phyloP scores from a whole-genome alignment of 2,329 filamentous ascomycete genomes.

The Cadophora sp. region DNA sequence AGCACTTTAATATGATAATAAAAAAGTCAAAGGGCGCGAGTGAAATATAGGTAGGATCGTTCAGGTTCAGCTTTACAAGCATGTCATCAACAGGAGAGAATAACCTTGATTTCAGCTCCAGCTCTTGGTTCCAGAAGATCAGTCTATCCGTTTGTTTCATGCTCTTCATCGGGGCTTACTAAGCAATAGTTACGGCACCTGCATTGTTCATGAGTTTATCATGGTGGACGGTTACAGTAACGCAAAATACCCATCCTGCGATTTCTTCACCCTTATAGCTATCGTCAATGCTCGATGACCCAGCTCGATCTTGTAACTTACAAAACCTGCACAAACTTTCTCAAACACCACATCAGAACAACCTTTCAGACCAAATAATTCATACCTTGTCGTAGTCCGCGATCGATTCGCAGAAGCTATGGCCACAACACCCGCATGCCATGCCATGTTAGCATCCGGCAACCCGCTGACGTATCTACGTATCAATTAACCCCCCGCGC shows the following conservation, averaged over 20 bases:
- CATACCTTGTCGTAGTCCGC: no score
- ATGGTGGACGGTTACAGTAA: not conserved
- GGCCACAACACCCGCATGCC: not conserved
- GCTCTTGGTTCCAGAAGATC: not conserved
- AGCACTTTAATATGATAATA: not conserved
- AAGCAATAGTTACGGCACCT: slow-evolving; percentile 4
- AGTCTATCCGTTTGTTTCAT: slow-evolving; percentile 6
- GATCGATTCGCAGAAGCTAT: slow-evolving; percentile 11
- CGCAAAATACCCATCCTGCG: slow-evolving; percentile 4
- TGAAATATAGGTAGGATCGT: not conserved
- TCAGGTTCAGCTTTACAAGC: not conserved
- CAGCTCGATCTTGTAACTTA: no score
- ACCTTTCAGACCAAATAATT: no score
- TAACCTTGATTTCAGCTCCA: slow-evolving; percentile 10
- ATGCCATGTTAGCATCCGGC: not conserved
- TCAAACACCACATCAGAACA: not conserved
- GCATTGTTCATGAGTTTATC: slow-evolving; percentile 4
- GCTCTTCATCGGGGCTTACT: not conserved
- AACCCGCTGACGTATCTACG: slow-evolving; percentile 22
- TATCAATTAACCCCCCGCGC: no score
- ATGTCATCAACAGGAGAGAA: slow-evolving; percentile 10
- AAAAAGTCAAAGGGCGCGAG: not conserved
- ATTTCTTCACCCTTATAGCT: not conserved
- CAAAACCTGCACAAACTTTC: no score
- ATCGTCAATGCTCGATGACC: not conserved